Base-by-base conservation (phyloP, 306 rosid species). In the Cucurbita argyrosperma region DNA sequence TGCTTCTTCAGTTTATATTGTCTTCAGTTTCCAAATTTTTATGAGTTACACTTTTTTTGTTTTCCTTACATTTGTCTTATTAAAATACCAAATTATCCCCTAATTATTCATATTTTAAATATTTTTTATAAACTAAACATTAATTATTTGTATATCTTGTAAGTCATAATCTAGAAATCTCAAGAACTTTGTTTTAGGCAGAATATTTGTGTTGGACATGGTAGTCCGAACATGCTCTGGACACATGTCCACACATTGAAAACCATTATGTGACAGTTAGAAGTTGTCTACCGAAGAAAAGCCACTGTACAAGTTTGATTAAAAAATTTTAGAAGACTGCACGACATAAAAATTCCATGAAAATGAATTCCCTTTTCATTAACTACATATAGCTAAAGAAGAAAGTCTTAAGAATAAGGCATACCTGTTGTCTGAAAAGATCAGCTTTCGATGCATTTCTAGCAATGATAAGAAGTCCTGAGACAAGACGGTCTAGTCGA, bases 401-500 rank as follows among this genome's bases (percentile, higher is more conserved):
- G 45, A 62, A 15, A 40, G 30, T 18, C 56, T 7, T 7, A 18
- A 39, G 75, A 21, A 72, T 23, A 43, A 75, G 58, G 42, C 71
- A 76, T 75, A 91, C 99, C 86, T 89, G 92, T 82, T 95, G 96
- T 86, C 99, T 83, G 83, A 91, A 95, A 26, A 61, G 57, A 57
- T 95, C 91, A 37, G 99, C 99, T 82, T 89, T 87, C 74, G 86
- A 59, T 77, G 96, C 92, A 80, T 81, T 95, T 89, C 96, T 87
- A 42, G 96, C 96, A 82, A 95, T 82, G 79, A 91, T 95, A 78
- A 95, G 94, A 76, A 95, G 99, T 73, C 99, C 96, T 10, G 96
- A 95, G 81, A 95, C 99, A 69, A 91, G 90, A 18, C 96, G 99
- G 84, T 95, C 99, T 57, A 91, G 81, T 42, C 96, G 89, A 87